phyloP scores from a whole-genome alignment of 192 early-diverging fungal species.

The Backusella westeae region DNA sequence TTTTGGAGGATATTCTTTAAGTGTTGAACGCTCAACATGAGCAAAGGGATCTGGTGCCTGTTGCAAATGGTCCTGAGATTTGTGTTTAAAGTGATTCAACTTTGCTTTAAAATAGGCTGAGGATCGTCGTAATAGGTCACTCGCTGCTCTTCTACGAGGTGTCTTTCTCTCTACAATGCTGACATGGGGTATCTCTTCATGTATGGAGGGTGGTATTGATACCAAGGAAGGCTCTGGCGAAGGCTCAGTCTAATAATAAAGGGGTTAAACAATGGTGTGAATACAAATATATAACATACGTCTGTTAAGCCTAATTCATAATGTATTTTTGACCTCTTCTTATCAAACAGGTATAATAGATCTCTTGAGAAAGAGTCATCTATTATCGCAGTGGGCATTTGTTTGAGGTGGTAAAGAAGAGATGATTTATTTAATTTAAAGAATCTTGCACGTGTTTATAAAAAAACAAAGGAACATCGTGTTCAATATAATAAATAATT shows the following conservation, averaged over 20 bases:
- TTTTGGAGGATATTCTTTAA: conserved; percentile 28
- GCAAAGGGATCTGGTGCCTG: not conserved
- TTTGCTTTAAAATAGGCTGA: conserved; percentile 25
- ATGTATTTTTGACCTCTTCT: conserved; percentile 19
- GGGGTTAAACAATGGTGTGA: too few species aligned
- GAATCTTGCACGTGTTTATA: not conserved
- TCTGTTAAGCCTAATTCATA: conserved; percentile 15
- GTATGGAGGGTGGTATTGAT: not conserved
- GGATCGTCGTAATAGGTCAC: conserved; percentile 21
- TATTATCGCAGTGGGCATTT: not conserved
- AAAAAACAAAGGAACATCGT: not conserved
- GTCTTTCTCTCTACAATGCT: not conserved
- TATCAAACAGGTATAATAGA: conserved; percentile 29
- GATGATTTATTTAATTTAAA: not conserved
- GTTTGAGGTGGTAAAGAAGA: not conserved
- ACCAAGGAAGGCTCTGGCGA: not conserved
- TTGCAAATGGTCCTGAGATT: conserved; percentile 17
- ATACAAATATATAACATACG: not conserved
- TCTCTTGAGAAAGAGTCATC: conserved; percentile 25
- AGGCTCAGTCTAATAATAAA: not conserved
- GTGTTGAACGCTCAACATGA: not conserved
- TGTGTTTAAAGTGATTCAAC: conserved; percentile 5
- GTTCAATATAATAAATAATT: not conserved
- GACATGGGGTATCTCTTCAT: not conserved
- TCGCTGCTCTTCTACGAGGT: conserved; percentile 7